Base-by-base conservation (phyloP, 2,329 filamentous ascomycete genomes). In the Penicillium sp. region DNA sequence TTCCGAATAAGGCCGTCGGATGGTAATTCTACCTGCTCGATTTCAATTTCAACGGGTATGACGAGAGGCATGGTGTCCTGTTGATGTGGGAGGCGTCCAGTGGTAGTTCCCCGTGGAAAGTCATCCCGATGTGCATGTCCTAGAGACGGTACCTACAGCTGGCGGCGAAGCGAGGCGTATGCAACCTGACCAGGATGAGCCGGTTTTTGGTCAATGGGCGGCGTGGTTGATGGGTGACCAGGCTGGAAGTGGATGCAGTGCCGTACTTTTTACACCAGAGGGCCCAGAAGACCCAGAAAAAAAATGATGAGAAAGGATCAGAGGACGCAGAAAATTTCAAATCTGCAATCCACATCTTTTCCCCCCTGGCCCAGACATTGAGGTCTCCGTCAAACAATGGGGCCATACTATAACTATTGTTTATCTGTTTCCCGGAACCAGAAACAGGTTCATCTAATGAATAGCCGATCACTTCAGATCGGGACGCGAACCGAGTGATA, bases 201-300 rank as follows among this genome's bases (percentile, higher is more conserved):
- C 58, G 7, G 56, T 53, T 63, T 35, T 11, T 64, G 53, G 14
- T 42, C 17, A 15, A 25, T 7, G 22, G 51, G 45, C 20, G 61
- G 59, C 50, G 51, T 64, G 61, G 57, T 64, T 56, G 57, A 63
- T 62, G 47, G 55, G 64, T 65, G 63, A 60, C 58, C 11, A 66
- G 47, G 38, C n/a, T 14, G 25, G 37, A 2, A 10, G 37, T 58
- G 58, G 50, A 55, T 58, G 50, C 45, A 41, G 17, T 37, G 35
- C 54, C 10, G 57, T 55, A 60, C 57, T 59, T 59, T 60, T 50
- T 12, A 25, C 28, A 22, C 39, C 20, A 39, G 38, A 50, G 35
- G 22, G 6, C 11, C 35, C 12, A 50, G 35, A 25, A 38, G 31
- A 10, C 31, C 31, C 31, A 10, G 31, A 31, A 10, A 10, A 31